A percentile compares a stretch with the other conserved stretches of the same genome.
These are phyloP conservation scores for Euphrasia confusa DNA, from an alignment of 257 asterid species.

Conservation along the genomic window DNA sequence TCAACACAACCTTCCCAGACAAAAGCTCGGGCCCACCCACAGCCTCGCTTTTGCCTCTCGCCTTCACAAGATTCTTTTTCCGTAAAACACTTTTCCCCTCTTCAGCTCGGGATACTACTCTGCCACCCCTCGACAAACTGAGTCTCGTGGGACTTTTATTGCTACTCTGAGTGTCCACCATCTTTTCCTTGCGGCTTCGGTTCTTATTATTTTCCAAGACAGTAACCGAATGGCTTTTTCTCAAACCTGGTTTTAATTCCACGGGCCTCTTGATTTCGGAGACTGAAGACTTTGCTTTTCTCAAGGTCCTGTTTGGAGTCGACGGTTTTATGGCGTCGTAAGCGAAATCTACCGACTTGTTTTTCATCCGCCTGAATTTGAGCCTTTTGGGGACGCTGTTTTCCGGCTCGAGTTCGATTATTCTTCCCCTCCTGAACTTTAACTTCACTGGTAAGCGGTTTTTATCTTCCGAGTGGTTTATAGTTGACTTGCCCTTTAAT, in stretches of 20 bases:
- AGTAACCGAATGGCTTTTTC: background rate
- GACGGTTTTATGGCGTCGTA: constrained; percentile 19
- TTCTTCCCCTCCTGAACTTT: constrained; percentile 44
- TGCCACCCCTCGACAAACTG: constrained; percentile 30
- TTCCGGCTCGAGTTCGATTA: constrained; percentile 27
- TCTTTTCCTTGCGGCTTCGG: constrained; percentile 47
- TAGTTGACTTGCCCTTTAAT: constrained; percentile 21
- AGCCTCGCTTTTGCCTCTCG: constrained; percentile 12
- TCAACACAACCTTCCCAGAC: constrained; percentile 27
- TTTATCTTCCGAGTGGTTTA: constrained; percentile 30
- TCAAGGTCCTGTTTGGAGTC: constrained; percentile 27
- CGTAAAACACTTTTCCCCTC: constrained; percentile 24
- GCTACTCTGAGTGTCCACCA: constrained; percentile 40
- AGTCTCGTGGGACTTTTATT: constrained; percentile 44
- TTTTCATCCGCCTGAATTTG: constrained; percentile 21
- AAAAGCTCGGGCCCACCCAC: constrained; percentile 14
- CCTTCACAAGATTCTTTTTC: constrained; percentile 19
- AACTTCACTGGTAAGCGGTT: constrained; percentile 33
- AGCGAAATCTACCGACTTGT: constrained; percentile 15
- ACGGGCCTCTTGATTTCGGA: constrained; percentile 9
- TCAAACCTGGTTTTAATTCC: constrained; percentile 1
- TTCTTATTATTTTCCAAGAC: constrained; percentile 23
- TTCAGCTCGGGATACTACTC: constrained; percentile 20
- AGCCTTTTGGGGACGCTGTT: constrained; percentile 26
- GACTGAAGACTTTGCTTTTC: constrained; percentile 28